Percentiles rank a stretch among this genome's conserved stretches.
Evolutionary conservation across 1,139 yeast genomes (phyloP).

Genomic region (Kluyveromyces sp.): DNA sequence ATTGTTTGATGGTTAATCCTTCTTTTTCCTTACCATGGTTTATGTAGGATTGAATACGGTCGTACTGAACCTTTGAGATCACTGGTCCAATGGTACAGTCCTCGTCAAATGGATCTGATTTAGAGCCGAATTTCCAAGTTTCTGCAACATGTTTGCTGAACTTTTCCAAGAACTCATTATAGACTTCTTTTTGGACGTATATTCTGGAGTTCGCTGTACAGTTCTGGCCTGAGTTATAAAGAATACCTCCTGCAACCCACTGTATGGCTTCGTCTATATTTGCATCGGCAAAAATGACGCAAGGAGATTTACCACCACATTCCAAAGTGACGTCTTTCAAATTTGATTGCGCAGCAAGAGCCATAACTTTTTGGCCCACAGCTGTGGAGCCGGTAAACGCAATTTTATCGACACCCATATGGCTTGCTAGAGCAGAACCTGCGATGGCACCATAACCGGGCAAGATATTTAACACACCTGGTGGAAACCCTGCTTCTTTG

Average conservation of each 20-base stretch:
- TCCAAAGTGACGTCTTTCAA: constrained; percentile 77
- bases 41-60: constrained; percentile 48
- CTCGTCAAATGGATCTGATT: constrained; percentile 39
- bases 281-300: constrained; percentile 63
- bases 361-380: constrained; percentile 52
- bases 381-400: constrained; percentile 59
- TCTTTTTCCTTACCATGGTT: constrained; percentile 60
- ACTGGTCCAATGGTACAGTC: constrained; percentile 71
- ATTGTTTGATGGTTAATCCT: constrained; percentile 39
- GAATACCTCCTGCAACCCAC: constrained; percentile 79
- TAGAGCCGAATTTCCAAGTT: constrained; percentile 47
- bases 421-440: constrained; percentile 52
- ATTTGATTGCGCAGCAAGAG: constrained; percentile 50
- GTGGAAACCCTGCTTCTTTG: constrained; percentile 62
- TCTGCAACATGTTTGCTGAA: constrained; percentile 42
- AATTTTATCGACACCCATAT: constrained; percentile 51
- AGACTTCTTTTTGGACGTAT: constrained; percentile 61
- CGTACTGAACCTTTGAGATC: constrained; percentile 55
- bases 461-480: constrained; percentile 58
- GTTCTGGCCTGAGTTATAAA: constrained; percentile 82
- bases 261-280: constrained; percentile 74
- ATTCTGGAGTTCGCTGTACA: constrained; percentile 87
- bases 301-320: constrained; percentile 88
- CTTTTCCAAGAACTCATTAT: constrained; percentile 49
- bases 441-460: constrained; percentile 52